A percentile compares a stretch with the other conserved stretches of the same genome.
Evolutionary conservation across 306 rosid species (phyloP).

Genomic region (Astragalus glycyphyllos): DNA sequence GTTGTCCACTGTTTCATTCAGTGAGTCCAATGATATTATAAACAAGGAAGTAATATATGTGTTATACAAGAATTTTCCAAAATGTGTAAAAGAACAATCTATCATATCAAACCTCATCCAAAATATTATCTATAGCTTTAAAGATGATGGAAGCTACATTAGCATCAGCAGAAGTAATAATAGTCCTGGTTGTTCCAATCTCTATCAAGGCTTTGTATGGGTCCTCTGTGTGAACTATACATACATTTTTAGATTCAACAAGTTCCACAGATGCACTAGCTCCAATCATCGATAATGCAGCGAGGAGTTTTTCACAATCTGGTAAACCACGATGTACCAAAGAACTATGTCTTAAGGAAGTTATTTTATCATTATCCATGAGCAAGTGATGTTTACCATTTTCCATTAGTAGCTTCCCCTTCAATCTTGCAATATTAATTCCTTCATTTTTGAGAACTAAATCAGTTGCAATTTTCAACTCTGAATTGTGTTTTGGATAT

Average conservation of each 20-base stretch:
- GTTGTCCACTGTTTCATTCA: too few relatives aligned
- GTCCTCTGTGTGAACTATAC: conserved; percentile 47
- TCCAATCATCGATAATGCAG: conserved; percentile 62
- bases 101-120: conserved; percentile 52
- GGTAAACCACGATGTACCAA: conserved; percentile 64
- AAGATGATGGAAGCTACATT: conserved; percentile 59
- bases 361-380: conserved; percentile 38
- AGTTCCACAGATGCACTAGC: conserved; percentile 55
- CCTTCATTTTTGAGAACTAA: conserved; percentile 63
- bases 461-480: conserved; percentile 61
- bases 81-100: conserved; percentile 10
- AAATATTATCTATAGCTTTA: conserved; percentile 54
- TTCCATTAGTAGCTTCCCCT: conserved; percentile 61
- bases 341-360: conserved; percentile 41
- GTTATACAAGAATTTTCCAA: conserved; percentile 7
- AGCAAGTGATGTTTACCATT: conserved; percentile 58
- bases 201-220: conserved; percentile 69
- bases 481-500: conserved; percentile 52
- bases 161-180: conserved; percentile 55
- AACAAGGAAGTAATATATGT: conserved; percentile 1
- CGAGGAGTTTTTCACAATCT: conserved; percentile 57
- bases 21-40: not conserved
- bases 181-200: conserved; percentile 56
- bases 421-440: conserved; percentile 60
- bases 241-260: conserved; percentile 44